Evolutionary conservation across 2,329 filamentous ascomycete genomes (phyloP).

Genomic region (Hypoxylon sp.): DNA sequence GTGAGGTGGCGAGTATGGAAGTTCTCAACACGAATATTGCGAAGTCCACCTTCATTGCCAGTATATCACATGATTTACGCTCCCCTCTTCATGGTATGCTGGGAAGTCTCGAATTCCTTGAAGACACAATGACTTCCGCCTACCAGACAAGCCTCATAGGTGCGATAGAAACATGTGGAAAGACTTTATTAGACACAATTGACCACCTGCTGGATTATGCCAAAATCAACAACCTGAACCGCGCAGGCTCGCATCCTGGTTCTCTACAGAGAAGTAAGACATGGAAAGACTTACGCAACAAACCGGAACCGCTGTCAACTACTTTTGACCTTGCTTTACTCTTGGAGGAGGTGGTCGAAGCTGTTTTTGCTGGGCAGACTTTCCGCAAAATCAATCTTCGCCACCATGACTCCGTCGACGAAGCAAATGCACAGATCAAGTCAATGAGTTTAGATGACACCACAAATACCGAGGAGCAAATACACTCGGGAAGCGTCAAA

Average conservation of each 20-base stretch:
- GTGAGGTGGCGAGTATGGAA: constrained; percentile 63
- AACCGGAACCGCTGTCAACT: constrained; percentile 36
- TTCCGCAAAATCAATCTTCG: constrained; percentile 45
- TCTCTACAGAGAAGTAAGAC: constrained; percentile 37
- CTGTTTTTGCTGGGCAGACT: constrained; percentile 50
- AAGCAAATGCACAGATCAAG: constrained; percentile 24
- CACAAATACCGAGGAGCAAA: constrained; percentile 26
- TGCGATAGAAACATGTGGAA: constrained; percentile 57
- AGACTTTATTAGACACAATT: constrained; percentile 58
- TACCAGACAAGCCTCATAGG: constrained; percentile 55
- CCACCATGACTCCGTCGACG: constrained; percentile 31
- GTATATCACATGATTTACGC: constrained; percentile 66
- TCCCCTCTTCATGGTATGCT: constrained; percentile 66
- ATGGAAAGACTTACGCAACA: constrained; percentile 32
- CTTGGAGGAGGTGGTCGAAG: constrained; percentile 52
- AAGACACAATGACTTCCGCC: constrained; percentile 50
- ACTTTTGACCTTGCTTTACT: constrained; percentile 48
- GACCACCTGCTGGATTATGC: constrained; percentile 59
- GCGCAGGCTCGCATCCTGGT: constrained; percentile 36
- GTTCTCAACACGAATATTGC: constrained; percentile 60
- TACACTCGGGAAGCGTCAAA: constrained; percentile 33
- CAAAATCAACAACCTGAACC: constrained; percentile 50
- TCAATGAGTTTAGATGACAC: constrained; percentile 25
- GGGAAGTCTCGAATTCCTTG: constrained; percentile 59
- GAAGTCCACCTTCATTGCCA: constrained; percentile 67